Base-by-base conservation (phyloP, 2,329 filamentous ascomycete genomes). In the Cordyceps javanica region DNA sequence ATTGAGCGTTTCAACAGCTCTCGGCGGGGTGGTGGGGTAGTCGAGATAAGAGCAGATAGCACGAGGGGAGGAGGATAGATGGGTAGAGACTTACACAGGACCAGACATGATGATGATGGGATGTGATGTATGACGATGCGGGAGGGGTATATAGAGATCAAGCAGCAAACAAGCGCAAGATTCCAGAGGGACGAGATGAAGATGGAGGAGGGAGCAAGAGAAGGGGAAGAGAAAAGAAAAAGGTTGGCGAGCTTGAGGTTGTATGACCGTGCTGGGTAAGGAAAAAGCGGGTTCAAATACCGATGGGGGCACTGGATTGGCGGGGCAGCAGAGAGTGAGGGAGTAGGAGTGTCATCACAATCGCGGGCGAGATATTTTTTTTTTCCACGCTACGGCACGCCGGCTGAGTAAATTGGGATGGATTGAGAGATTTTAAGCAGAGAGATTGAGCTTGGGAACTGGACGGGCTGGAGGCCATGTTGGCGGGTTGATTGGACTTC, bases 101-200 rank as follows among this genome's bases (percentile, higher is more conserved):
- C 81, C 81, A 80, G 82, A 85, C 82, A 85, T 85, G 74, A 74
- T 81, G 75, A n/a, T n/a, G n/a, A n/a, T n/a, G n/a, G n/a, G 71
- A 16, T 45, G 57, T 58, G 50, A n/a, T 55, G 26, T 54, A 57
- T 42, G 3, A 34, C 19, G 3, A 16, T 42, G 25, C 7, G 25
- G 19, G 23, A 38, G 46, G 30, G 39, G 30, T 44, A 42, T 39
- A 41, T 42, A 25, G 36, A 32, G 42, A 39, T 49, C 44, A 49
- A 34, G 44, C 25, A 26, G 25, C 23, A n/a, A n/a, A 23, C 9
- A 42, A 19, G 36, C 26, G 34, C 45, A 42, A 44, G 45, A 51
- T 49, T 34, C 41, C 39, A 32, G 45, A 30, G 54, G n/a, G 54
- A 50, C 19, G 5, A 26, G 25, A 11, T 44, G 45, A 36, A 36